phyloP scores from a whole-genome alignment of 2,329 filamentous ascomycete species.

The Aspergillus ochraceoroseus region DNA sequence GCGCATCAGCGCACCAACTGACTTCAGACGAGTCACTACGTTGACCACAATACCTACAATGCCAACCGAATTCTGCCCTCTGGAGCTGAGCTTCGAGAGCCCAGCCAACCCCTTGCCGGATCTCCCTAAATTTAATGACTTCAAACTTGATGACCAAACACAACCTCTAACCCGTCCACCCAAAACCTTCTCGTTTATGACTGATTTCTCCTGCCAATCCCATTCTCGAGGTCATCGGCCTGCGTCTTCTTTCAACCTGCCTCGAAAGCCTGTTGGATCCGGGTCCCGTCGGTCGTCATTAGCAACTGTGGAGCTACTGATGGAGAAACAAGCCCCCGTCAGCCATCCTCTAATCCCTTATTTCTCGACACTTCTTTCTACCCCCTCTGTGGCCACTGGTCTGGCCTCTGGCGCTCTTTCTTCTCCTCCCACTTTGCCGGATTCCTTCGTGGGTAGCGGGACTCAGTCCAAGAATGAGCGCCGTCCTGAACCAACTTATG shows the following conservation, averaged over 20 bases:
- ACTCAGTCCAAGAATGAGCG: conserved; percentile 5
- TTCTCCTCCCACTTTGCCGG: conserved; percentile 13
- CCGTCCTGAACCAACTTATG: conserved; percentile 3
- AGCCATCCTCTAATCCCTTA: conserved; percentile 29
- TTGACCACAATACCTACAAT: conserved; percentile 16
- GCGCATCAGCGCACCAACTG: conserved; percentile 42
- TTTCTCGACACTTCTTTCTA: conserved; percentile 25
- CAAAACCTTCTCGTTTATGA: conserved; percentile 30
- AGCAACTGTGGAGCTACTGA: conserved; percentile 22
- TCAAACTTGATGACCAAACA: conserved; percentile 30
- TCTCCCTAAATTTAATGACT: conserved; percentile 42
- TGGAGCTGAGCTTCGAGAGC: conserved; percentile 47
- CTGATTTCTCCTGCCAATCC: conserved; percentile 18
- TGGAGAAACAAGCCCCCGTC: conserved; percentile 19
- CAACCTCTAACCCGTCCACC: conserved; percentile 30
- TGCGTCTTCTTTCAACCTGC: conserved; percentile 28
- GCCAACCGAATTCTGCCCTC: conserved; percentile 34
- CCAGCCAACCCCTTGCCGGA: conserved; percentile 44
- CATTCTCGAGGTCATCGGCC: conserved; percentile 19
- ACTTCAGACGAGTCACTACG: conserved; percentile 40
- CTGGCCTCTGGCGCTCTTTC: conserved; percentile 14
- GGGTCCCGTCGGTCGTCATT: conserved; percentile 28
- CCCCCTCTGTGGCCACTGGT: conserved; percentile 13
- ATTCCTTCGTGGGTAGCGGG: conserved; percentile 13
- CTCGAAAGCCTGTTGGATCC: conserved; percentile 39